A percentile compares a stretch with the other conserved stretches of the same genome.
These are phyloP conservation scores for Backusella circina DNA, from an alignment of 192 early-diverging fungal genomes.

Conservation along the genomic window DNA sequence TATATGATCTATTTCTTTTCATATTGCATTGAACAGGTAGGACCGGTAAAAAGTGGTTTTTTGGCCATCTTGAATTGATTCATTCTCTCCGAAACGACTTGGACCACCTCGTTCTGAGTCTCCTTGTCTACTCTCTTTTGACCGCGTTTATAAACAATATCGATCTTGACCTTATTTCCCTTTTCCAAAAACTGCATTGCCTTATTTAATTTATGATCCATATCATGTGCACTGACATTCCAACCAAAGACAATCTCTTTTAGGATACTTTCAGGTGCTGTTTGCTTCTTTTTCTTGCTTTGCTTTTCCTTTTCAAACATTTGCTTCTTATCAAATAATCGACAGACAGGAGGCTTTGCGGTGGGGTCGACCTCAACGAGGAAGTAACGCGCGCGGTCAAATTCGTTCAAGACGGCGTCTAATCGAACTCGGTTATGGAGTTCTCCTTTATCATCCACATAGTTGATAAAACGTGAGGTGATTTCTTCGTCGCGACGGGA, in stretches of 20 bases:
- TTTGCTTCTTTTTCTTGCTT: constrained; percentile 40
- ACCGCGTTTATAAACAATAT: constrained; percentile 45
- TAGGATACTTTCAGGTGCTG: constrained; percentile 19
- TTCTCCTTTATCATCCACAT: constrained; percentile 40
- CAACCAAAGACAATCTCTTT: constrained; percentile 52
- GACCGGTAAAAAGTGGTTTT: constrained; percentile 1
- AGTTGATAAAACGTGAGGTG: constrained; percentile 36
- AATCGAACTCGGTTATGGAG: constrained; percentile 28
- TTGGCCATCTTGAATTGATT: constrained; percentile 16
- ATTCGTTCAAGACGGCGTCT: constrained; percentile 19
- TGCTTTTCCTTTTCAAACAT: constrained; percentile 51
- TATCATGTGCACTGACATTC: constrained; percentile 48
- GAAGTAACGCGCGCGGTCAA: constrained; percentile 44
- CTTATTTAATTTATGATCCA: constrained; percentile 45
- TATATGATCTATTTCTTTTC: constrained; percentile 11
- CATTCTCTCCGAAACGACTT: constrained; percentile 32
- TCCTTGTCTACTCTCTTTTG: constrained; percentile 24
- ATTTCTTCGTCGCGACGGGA: constrained; percentile 54
- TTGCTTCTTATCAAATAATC: constrained; percentile 45
- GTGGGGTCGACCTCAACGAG: constrained; percentile 44
- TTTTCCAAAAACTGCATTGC: constrained; percentile 47
- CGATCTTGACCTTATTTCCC: constrained; percentile 46
- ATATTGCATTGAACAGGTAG: constrained; percentile 15
- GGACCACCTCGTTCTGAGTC: constrained; percentile 36
- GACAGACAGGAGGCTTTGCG: constrained; percentile 44